phyloP scores from a whole-genome alignment of 2,329 filamentous ascomycete species.

The Didymella keratinophila region DNA sequence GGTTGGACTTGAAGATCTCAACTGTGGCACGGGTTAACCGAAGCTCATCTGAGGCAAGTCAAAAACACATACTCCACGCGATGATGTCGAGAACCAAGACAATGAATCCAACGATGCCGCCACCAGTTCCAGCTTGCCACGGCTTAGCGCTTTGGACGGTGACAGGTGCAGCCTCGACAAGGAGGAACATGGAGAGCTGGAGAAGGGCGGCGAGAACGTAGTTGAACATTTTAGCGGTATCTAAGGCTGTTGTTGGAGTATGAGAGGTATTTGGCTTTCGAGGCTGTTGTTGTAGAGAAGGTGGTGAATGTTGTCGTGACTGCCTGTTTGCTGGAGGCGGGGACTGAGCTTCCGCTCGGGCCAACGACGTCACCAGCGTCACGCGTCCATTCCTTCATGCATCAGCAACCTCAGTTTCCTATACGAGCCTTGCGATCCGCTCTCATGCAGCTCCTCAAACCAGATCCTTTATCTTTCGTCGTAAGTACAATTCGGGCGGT shows the following conservation, averaged over 20 bases:
- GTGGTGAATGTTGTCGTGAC: conserved; percentile 6
- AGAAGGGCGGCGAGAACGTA: conserved; percentile 56
- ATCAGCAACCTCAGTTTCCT: conserved; percentile 2
- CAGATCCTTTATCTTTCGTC: neutral
- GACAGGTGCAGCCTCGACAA: conserved; percentile 59
- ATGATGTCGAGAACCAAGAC: conserved; percentile 69
- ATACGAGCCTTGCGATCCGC: neutral
- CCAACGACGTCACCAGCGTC: conserved; percentile 17
- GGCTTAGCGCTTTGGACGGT: conserved; percentile 52
- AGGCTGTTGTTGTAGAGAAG: neutral
- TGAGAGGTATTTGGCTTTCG: neutral
- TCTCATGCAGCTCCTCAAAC: neutral
- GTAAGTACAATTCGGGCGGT: neutral
- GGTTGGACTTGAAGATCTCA: conserved; percentile 70
- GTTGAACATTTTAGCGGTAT: conserved; percentile 41
- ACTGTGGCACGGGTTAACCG: conserved; percentile 54
- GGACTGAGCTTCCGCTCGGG: conserved; percentile 4
- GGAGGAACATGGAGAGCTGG: conserved; percentile 61
- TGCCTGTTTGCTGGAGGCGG: conserved; percentile 15
- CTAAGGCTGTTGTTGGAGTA: neutral
- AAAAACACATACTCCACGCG: conserved; percentile 64
- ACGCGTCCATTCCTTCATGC: conserved; percentile 6
- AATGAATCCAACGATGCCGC: conserved; percentile 68
- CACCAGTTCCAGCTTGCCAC: conserved; percentile 68
- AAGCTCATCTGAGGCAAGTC: neutral